Evolutionary conservation across 768 basidiomycete species (phyloP).

Genomic region (Candolleomyces efflorescens): DNA sequence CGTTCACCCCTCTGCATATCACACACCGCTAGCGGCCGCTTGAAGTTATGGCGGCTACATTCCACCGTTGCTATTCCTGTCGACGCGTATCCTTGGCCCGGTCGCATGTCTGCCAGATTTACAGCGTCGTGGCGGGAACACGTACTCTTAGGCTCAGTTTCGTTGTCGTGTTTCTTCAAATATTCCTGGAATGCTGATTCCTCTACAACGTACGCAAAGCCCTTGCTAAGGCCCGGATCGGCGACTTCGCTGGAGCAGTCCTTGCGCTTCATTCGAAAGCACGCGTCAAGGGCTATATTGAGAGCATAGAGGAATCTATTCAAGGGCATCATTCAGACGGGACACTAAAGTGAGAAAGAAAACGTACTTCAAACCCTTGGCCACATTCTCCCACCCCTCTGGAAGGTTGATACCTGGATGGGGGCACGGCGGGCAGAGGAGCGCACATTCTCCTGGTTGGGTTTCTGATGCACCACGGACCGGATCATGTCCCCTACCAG

Average conservation of each 20-base stretch:
- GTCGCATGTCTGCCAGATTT: conserved; percentile 15
- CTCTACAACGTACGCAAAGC: conserved; percentile 24
- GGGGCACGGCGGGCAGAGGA: conserved; percentile 28
- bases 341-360: neutral
- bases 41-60: conserved; percentile 28
- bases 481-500: conserved; percentile 18
- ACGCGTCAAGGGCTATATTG: conserved; percentile 27
- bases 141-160: conserved; percentile 17
- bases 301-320: neutral
- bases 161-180: conserved; percentile 11
- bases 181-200: conserved; percentile 14
- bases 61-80: conserved; percentile 24
- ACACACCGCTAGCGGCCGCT: conserved; percentile 21
- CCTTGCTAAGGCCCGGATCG: conserved; percentile 24
- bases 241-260: conserved; percentile 18
- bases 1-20: conserved; percentile 31
- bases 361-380: conserved; percentile 12
- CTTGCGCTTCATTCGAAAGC: conserved; percentile 25
- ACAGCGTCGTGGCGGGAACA: conserved; percentile 13
- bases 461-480: conserved; percentile 13
- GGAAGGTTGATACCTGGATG: conserved; percentile 25
- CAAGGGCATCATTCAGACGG: too few species aligned
- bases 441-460: conserved; percentile 20
- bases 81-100: conserved; percentile 16
- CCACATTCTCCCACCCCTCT: conserved; percentile 13